A percentile compares a stretch with the other conserved stretches of the same genome.
Conservation (phyloP, 2,329 filamentous ascomycete species). For the Scortechinia acanthostroma region DNA sequence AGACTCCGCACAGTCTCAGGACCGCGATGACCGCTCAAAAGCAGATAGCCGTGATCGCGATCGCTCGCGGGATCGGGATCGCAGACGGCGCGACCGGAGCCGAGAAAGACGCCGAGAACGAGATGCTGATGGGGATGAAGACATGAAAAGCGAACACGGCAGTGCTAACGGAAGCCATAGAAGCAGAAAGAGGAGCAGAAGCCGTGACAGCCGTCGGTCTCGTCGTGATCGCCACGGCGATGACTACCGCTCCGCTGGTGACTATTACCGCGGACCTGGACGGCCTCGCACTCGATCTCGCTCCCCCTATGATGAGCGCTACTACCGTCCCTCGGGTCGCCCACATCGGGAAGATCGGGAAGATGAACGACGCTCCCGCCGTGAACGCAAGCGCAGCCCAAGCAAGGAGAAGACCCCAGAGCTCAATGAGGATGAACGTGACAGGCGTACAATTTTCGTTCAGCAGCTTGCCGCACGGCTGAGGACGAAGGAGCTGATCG, state of each 20-base stretch:
- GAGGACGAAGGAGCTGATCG: conserved; percentile 83
- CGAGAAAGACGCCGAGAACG: background rate
- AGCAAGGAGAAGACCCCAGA: conserved; percentile 56
- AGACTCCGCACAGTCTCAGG: conserved; percentile 21
- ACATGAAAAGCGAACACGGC: conserved; percentile 45
- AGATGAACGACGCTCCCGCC: conserved; percentile 34
- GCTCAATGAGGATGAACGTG: conserved; percentile 88
- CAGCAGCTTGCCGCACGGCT: conserved; percentile 94
- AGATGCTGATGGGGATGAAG: conserved; percentile 2
- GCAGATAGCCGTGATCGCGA: conserved; percentile 43
- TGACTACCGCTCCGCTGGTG: conserved; percentile 26
- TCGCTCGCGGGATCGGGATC: conserved; percentile 37
- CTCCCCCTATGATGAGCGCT: conserved; percentile 35
- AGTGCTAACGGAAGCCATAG: conserved; percentile 76
- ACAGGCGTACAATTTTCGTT: conserved; percentile 93
- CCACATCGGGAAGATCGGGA: conserved; percentile 38
- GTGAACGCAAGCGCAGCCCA: conserved; percentile 32
- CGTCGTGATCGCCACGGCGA: conserved; percentile 62
- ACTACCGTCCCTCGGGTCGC: conserved; percentile 38
- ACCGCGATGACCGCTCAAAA: conserved; percentile 36
- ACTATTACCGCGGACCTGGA: conserved; percentile 31
- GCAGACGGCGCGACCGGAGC: conserved; percentile 34
- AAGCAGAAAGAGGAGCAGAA: conserved; percentile 75
- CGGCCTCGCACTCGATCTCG: conserved; percentile 32
- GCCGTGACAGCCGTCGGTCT: conserved; percentile 71